A percentile compares a stretch with the other conserved stretches of the same genome.
Conservation (phyloP, 306 rosid species). For the Prosopis cineraria region DNA sequence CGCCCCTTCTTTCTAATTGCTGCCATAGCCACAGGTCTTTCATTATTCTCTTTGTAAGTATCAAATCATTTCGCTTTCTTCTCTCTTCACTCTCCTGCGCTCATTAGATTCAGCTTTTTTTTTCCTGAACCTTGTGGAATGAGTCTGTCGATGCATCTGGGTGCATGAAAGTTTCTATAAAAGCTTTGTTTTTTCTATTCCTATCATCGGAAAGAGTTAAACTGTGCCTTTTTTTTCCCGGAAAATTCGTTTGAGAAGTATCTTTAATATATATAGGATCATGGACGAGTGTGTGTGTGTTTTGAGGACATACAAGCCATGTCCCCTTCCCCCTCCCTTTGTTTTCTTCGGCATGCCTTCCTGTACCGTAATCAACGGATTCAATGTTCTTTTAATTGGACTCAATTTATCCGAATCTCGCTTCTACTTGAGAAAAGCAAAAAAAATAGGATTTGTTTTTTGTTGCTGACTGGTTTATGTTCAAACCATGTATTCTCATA, state of each 20-base stretch:
- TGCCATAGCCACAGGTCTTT: not conserved
- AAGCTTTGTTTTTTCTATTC: not conserved
- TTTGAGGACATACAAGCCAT: conserved; percentile 1
- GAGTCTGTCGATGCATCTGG: conserved; percentile 15
- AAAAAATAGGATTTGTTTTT: not conserved
- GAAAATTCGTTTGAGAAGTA: not conserved
- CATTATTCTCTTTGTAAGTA: conserved; percentile 23
- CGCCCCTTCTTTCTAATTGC: not conserved
- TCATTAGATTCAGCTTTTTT: not conserved
- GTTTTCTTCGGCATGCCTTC: not conserved
- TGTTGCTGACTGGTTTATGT: not conserved
- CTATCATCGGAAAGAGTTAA: not conserved
- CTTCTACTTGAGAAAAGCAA: not conserved
- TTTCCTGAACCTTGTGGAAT: not conserved
- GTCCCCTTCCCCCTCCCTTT: not conserved
- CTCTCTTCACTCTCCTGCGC: not conserved
- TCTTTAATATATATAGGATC: not conserved
- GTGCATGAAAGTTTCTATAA: not conserved
- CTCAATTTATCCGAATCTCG: not conserved
- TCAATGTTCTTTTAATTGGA: not conserved
- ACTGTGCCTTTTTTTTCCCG: not conserved
- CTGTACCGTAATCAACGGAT: not conserved
- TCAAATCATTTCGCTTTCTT: not conserved
- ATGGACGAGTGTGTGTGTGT: no score
- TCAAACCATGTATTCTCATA: not conserved